Evolutionary conservation across 2,329 filamentous ascomycete species (phyloP).

Genomic region (Chlorencoelia australis): DNA sequence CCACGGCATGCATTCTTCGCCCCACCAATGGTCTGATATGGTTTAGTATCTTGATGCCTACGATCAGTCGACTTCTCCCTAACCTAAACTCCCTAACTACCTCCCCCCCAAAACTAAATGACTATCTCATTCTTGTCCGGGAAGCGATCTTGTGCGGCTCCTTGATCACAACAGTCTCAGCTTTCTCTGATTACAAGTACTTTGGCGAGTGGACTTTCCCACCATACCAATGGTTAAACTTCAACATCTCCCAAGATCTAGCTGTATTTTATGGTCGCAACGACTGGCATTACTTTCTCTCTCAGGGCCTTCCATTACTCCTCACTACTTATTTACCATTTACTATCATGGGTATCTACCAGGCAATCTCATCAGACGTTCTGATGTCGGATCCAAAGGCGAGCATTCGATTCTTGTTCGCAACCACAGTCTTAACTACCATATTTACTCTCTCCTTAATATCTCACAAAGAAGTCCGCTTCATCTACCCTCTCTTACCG

Average conservation of each 20-base stretch:
- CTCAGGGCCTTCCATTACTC: slow-evolving; percentile 79
- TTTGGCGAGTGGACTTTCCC: slow-evolving; percentile 85
- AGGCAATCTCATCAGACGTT: slow-evolving; percentile 13
- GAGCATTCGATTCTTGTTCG: slow-evolving; percentile 31
- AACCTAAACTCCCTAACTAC: slow-evolving; percentile 27
- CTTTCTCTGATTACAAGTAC: slow-evolving; percentile 63
- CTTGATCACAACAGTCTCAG: slow-evolving; percentile 51
- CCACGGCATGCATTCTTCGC: slow-evolving; percentile 72
- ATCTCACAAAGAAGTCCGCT: slow-evolving; percentile 93
- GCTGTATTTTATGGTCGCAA: slow-evolving; percentile 90
- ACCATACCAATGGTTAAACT: slow-evolving; percentile 74
- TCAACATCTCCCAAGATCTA: slow-evolving; percentile 81
- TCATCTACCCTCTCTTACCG: slow-evolving; percentile 87
- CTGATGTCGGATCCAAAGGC: background rate
- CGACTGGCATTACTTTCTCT: slow-evolving; percentile 85
- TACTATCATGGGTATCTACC: slow-evolving; percentile 44
- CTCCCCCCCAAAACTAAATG: slow-evolving; percentile 3
- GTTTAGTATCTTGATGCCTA: slow-evolving; percentile 52
- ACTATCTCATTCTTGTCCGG: slow-evolving; percentile 43
- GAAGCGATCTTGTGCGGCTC: slow-evolving; percentile 58
- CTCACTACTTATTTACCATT: slow-evolving; percentile 79
- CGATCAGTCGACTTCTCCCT: slow-evolving; percentile 35
- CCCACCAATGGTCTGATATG: slow-evolving; percentile 88
- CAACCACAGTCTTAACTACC: slow-evolving; percentile 47
- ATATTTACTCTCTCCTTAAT: slow-evolving; percentile 61